Percentiles rank a stretch among this genome's conserved stretches.
These are phyloP conservation scores for Pulveroboletus sp. DNA, from an alignment of 768 basidiomycete genomes.

Conservation along the genomic window DNA sequence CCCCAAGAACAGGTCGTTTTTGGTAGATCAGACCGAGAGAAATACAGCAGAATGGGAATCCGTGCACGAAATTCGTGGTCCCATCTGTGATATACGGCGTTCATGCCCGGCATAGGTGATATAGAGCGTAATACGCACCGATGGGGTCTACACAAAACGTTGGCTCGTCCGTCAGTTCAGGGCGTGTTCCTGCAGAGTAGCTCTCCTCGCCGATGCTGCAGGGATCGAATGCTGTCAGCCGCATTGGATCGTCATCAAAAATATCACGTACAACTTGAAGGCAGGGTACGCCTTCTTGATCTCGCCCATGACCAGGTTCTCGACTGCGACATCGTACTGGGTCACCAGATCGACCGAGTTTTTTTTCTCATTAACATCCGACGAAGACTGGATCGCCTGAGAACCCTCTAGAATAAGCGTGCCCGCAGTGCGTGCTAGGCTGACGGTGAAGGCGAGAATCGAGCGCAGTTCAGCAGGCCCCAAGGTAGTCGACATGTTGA, in stretches of 20 bases:
- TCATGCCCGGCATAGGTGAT: neutral
- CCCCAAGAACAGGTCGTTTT: conserved; percentile 80
- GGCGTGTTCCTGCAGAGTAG: conserved; percentile 70
- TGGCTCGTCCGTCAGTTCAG: conserved; percentile 77
- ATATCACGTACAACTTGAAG: conserved; percentile 73
- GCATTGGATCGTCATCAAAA: neutral
- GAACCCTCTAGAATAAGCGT: conserved; percentile 75
- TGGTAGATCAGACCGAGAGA: conserved; percentile 88
- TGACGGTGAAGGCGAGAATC: conserved; percentile 65
- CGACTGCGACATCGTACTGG: conserved; percentile 90
- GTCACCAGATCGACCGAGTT: conserved; percentile 95
- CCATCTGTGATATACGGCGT: conserved; percentile 50
- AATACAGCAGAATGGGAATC: conserved; percentile 86
- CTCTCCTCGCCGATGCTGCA: conserved; percentile 92
- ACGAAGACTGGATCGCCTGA: conserved; percentile 61
- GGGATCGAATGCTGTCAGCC: neutral
- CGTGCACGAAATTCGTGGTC: conserved; percentile 86
- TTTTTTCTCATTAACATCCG: conserved; percentile 78
- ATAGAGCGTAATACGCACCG: conserved; percentile 42
- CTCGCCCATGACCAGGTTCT: conserved; percentile 74
- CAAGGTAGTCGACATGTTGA: conserved; percentile 33
- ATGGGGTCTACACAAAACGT: conserved; percentile 98
- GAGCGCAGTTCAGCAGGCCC: conserved; percentile 47
- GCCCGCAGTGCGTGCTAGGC: conserved; percentile 75
- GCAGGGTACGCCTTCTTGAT: conserved; percentile 64